Evolutionary conservation across 768 basidiomycete species (phyloP).

Genomic region (Butyriboletus loyo): DNA sequence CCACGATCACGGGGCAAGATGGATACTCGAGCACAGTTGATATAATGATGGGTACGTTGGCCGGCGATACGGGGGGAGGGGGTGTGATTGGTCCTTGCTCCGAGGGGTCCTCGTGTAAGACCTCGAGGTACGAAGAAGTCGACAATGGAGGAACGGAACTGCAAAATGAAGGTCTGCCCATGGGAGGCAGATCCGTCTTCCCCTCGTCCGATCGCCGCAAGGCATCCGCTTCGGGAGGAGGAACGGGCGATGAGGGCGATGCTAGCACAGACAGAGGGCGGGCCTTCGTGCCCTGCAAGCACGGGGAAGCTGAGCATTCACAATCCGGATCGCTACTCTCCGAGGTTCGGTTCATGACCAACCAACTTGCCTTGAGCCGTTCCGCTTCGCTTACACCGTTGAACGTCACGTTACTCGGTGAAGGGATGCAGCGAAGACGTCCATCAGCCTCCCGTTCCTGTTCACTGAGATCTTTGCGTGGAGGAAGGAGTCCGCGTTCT

Average conservation of each 20-base stretch:
- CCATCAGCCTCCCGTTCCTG: constrained; percentile 42
- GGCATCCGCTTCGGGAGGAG: background rate
- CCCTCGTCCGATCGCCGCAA: constrained; percentile 10
- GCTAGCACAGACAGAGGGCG: background rate
- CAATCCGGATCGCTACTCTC: constrained; percentile 27
- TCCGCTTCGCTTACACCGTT: constrained; percentile 43
- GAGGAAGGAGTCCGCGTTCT: constrained; percentile 57
- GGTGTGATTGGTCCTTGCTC: constrained; percentile 17
- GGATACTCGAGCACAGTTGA: constrained; percentile 11
- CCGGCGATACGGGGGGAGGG: background rate
- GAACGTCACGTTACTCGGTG: constrained; percentile 21
- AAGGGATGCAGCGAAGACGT: constrained; percentile 38
- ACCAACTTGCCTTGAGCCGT: constrained; percentile 54
- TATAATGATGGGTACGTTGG: constrained; percentile 17
- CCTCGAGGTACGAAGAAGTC: constrained; percentile 25
- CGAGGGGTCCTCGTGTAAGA: constrained; percentile 29
- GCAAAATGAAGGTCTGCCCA: constrained; percentile 21
- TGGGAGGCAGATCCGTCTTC: constrained; percentile 6
- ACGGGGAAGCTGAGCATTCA: background rate
- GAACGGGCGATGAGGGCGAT: constrained; percentile 3
- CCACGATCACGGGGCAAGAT: constrained; percentile 6
- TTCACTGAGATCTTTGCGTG: constrained; percentile 34
- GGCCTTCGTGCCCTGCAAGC: background rate
- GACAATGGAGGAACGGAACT: constrained; percentile 26
- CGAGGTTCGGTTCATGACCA: constrained; percentile 35